These are phyloP conservation scores for Phytopythium sindhum DNA, from an alignment of 352 stramenopile genomes.

Conservation along the genomic window DNA sequence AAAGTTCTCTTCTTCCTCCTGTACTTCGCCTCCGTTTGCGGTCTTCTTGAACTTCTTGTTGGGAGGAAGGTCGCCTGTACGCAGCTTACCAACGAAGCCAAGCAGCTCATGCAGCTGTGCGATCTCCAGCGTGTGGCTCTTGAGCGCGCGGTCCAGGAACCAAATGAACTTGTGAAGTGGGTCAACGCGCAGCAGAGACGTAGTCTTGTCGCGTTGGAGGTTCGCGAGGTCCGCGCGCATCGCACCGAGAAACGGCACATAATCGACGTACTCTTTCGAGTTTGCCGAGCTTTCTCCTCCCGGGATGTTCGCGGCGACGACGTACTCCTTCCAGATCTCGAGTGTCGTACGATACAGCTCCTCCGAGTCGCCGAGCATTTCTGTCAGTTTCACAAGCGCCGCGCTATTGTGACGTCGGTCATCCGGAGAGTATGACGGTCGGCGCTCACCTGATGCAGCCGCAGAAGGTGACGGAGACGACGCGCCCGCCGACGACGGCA, in stretches of 20 bases:
- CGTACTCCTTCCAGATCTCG: constrained; percentile 77
- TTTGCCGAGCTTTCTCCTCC: constrained; percentile 37
- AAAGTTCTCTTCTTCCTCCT: constrained; percentile 81
- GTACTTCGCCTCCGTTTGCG: constrained; percentile 29
- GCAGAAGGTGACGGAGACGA: constrained; percentile 10
- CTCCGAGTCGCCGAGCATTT: constrained; percentile 84
- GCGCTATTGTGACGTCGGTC: constrained; percentile 69
- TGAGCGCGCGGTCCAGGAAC: constrained; percentile 79
- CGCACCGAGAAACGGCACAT: constrained; percentile 75
- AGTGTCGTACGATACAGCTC: constrained; percentile 75
- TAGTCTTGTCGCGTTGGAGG: constrained; percentile 78
- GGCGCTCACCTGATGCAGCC: constrained; percentile 14
- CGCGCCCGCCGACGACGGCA: constrained; percentile 38
- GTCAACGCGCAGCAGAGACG: constrained; percentile 58
- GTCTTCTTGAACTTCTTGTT: constrained; percentile 82
- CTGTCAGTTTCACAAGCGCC: constrained; percentile 55
- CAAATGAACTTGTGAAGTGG: constrained; percentile 88
- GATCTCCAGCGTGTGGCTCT: constrained; percentile 69
- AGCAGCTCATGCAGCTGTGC: constrained; percentile 70
- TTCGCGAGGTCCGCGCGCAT: constrained; percentile 80
- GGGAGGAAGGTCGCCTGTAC: constrained; percentile 56
- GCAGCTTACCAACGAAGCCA: constrained; percentile 64
- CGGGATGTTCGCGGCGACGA: constrained; percentile 66
- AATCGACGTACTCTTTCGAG: constrained; percentile 82
- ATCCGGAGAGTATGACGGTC: constrained; percentile 39